phyloP scores from a whole-genome alignment of 2,329 filamentous ascomycete genomes.

The Fusarium gaditjirri region DNA sequence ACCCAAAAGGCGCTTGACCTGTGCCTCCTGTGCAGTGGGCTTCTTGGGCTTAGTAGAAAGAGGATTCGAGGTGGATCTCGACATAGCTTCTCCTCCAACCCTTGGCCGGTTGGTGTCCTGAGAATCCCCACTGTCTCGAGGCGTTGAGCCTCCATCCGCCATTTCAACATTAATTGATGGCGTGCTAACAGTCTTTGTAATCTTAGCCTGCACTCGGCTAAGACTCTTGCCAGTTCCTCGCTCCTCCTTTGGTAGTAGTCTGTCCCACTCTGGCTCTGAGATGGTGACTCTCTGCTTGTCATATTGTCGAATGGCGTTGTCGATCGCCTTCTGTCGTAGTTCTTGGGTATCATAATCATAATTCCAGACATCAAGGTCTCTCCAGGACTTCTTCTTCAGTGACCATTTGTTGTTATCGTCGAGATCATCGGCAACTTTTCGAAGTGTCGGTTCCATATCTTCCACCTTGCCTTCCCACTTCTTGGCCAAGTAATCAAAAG shows the following conservation, averaged over 20 bases:
- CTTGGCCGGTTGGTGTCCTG: constrained; percentile 46
- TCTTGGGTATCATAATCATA: constrained; percentile 66
- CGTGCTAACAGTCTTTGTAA: constrained; percentile 61
- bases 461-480: constrained; percentile 63
- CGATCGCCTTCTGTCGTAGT: constrained; percentile 68
- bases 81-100: constrained; percentile 56
- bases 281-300: constrained; percentile 68
- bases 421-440: constrained; percentile 68
- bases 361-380: constrained; percentile 72
- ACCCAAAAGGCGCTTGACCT: constrained; percentile 64
- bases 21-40: constrained; percentile 61
- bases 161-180: constrained; percentile 64
- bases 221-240: constrained; percentile 68
- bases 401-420: constrained; percentile 62
- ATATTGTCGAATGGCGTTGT: constrained; percentile 69
- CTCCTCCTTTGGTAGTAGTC: constrained; percentile 66
- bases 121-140: constrained; percentile 52
- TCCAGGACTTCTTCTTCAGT: constrained; percentile 68
- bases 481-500: constrained; percentile 59
- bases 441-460: constrained; percentile 65
- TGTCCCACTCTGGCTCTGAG: constrained; percentile 70
- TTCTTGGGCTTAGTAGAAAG: constrained; percentile 67
- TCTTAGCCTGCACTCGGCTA: constrained; percentile 69
- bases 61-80: constrained; percentile 63
- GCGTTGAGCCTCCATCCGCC: constrained; percentile 58